Conservation (phyloP, 163 green algal genomes). For the Trebouxiophyceae sp. region DNA sequence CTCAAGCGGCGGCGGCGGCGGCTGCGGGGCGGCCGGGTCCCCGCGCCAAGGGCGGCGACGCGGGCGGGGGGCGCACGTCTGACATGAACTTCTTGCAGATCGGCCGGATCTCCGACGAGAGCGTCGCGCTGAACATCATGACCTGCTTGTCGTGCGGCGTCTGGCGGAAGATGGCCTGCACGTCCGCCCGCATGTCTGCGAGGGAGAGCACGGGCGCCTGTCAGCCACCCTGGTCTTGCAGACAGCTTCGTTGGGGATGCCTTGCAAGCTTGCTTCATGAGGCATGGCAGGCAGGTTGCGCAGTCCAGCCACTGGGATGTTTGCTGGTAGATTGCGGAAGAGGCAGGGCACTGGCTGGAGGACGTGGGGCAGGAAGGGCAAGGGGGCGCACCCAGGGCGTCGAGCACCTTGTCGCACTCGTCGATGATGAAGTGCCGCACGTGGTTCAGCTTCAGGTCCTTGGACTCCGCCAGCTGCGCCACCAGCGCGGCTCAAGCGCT, state of each 20-base stretch:
- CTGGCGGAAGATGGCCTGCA: slow-evolving; percentile 96
- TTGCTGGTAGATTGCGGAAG: too few relatives aligned
- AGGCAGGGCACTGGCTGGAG: too few relatives aligned
- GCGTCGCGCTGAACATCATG: slow-evolving; percentile 99
- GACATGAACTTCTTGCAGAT: slow-evolving; percentile 99
- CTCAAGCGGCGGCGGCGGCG: too few relatives aligned
- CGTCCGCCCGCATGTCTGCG: slow-evolving; percentile 97
- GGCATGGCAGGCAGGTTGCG: too few relatives aligned
- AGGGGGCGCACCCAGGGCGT: slow-evolving; percentile 64
- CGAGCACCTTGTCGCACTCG: slow-evolving; percentile 99
- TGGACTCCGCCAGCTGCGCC: slow-evolving; percentile 70
- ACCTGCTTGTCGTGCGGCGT: slow-evolving; percentile 99
- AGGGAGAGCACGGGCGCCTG: not conserved
- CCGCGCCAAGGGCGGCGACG: too few relatives aligned
- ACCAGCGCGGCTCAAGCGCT: not conserved
- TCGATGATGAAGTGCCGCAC: slow-evolving; percentile 96
- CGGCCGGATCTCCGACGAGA: slow-evolving; percentile 84
- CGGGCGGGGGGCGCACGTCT: slow-evolving; percentile 64
- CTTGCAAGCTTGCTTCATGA: too few relatives aligned
- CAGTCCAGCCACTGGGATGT: too few relatives aligned
- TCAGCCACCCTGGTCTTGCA: too few relatives aligned
- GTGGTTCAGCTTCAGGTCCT: slow-evolving; percentile 72
- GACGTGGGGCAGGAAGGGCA: too few relatives aligned
- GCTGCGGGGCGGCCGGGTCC: too few relatives aligned
- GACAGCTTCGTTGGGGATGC: too few relatives aligned